Evolutionary conservation across 2,329 filamentous ascomycete species (phyloP), one percentile per base, ranked within the genome.

Genomic region (Golovinomyces cichoracearum): DNA sequence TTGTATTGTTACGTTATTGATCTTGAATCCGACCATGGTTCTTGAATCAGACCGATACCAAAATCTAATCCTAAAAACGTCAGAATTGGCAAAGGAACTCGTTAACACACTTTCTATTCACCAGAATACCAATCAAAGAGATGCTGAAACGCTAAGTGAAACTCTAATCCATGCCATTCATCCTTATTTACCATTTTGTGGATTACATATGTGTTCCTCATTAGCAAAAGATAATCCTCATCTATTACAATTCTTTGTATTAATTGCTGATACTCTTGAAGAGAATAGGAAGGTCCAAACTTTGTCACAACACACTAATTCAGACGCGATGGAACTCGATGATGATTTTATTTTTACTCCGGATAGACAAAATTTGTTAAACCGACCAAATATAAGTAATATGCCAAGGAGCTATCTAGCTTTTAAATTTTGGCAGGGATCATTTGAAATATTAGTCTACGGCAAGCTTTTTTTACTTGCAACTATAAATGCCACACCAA

Each of bases 281-380:
- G 52, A 47, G 29, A 52, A 50, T 33, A 50, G 50, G 40, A 23
- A 41, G 44, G 4, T 26, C 35, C 19, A 19, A 21, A 4, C 19
- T 41, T 5, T 17, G 12, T 41, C 48, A 40, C 23, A 47, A 21
- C 45, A 47, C 12, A 38, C 48, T n/a, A 58, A 58, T 0, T 61
- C 60, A 1, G 54, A 55, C 7, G 57, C 65, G 3, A 58, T 68
- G 5, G 79, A 82, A 75, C 77, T 83, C 49, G 57, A 84, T 4
- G 80, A 84, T 55, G 68, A 72, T 12, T 76, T 79, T 49, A 19
- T 19, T 13, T 23, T 29, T 19, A 21, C 26, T 4, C 27, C 33
- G 15, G 45, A 33, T 22, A 47, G n/a, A 71, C 74, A 37, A 75
- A 74, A 0, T 74, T 79, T 53, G 65, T 65, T 48, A 76, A 69